These are phyloP conservation scores for Rhizopogon vesiculosus DNA, from an alignment of 768 basidiomycete species.

Conservation along the genomic window DNA sequence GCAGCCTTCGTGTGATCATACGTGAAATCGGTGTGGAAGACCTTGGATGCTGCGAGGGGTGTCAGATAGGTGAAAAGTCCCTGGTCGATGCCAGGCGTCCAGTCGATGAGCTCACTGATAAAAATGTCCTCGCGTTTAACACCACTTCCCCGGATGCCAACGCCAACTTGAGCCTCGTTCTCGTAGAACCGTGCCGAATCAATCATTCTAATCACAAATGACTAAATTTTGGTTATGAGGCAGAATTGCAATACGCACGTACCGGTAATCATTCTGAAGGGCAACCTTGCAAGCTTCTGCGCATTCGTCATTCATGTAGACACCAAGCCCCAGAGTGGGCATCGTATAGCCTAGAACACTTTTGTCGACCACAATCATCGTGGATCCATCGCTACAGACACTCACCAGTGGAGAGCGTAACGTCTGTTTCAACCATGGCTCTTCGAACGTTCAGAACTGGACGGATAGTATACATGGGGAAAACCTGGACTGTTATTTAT, in stretches of 20 bases:
- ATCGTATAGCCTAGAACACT: constrained; percentile 6
- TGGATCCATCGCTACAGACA: not conserved
- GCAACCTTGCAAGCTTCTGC: constrained; percentile 10
- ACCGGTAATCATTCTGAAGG: constrained; percentile 7
- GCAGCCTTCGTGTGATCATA: constrained; percentile 40
- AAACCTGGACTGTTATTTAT: not conserved
- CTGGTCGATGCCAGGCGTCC: not conserved
- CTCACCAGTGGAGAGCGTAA: not conserved
- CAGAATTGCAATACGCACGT: not conserved
- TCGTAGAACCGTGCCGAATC: constrained; percentile 61
- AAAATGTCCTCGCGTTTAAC: constrained; percentile 50
- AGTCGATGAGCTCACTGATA: constrained; percentile 39
- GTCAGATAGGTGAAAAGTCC: not conserved
- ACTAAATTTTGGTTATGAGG: not conserved
- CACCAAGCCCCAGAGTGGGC: constrained; percentile 11
- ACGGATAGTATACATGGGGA: not conserved
- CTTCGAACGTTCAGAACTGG: not conserved
- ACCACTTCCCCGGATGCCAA: constrained; percentile 46
- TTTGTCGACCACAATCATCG: not conserved
- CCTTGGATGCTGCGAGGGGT: constrained; percentile 1
- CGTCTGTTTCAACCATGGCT: constrained; percentile 1
- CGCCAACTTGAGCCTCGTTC: constrained; percentile 53
- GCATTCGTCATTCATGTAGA: constrained; percentile 5
- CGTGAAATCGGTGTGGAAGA: not conserved
- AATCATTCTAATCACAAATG: constrained; percentile 20